Percentiles rank a stretch among this genome's conserved stretches.
phyloP scores from a whole-genome alignment of 2,329 filamentous ascomycete genomes.

The Scedosporium apiospermum region DNA sequence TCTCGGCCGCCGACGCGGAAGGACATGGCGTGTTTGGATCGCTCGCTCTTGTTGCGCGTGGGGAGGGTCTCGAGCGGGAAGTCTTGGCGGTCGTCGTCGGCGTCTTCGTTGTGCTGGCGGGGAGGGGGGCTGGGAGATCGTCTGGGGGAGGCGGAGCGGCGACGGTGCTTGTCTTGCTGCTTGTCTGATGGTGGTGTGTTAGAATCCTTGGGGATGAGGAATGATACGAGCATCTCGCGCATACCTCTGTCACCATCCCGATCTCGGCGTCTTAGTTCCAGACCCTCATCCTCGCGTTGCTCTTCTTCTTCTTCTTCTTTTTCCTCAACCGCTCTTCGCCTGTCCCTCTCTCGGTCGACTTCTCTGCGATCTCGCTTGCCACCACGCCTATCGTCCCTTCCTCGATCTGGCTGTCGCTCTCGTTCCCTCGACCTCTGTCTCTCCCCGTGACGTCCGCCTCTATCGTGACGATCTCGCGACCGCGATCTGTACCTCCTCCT shows the following conservation, averaged over 20 bases:
- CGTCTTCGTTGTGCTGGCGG: background rate
- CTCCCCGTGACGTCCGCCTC: slow-evolving; percentile 25
- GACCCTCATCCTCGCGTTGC: background rate
- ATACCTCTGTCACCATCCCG: slow-evolving; percentile 11
- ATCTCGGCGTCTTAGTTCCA: slow-evolving; percentile 5
- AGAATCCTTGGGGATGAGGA: background rate
- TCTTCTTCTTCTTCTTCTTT: slow-evolving; percentile 14
- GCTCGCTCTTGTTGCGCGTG: slow-evolving; percentile 15
- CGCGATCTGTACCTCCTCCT: slow-evolving; percentile 23
- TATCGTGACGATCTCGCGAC: slow-evolving; percentile 23
- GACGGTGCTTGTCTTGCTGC: slow-evolving; percentile 15
- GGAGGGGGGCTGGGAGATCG: slow-evolving; percentile 14
- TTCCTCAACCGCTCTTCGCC: slow-evolving; percentile 9
- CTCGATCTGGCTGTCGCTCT: slow-evolving; percentile 22
- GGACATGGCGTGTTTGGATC: slow-evolving; percentile 19
- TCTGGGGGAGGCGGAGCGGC: slow-evolving; percentile 27
- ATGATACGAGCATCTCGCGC: background rate
- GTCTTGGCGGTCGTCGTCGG: background rate
- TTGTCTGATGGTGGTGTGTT: background rate
- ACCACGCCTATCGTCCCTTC: slow-evolving; percentile 14
- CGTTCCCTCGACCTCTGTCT: slow-evolving; percentile 24
- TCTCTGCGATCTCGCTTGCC: slow-evolving; percentile 10
- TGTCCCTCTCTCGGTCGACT: slow-evolving; percentile 26
- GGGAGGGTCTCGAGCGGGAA: slow-evolving; percentile 5
- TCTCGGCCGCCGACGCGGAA: slow-evolving; percentile 20